Evolutionary conservation across 164 flowering plant species (phyloP).

Genomic region (Platanus orientalis): DNA sequence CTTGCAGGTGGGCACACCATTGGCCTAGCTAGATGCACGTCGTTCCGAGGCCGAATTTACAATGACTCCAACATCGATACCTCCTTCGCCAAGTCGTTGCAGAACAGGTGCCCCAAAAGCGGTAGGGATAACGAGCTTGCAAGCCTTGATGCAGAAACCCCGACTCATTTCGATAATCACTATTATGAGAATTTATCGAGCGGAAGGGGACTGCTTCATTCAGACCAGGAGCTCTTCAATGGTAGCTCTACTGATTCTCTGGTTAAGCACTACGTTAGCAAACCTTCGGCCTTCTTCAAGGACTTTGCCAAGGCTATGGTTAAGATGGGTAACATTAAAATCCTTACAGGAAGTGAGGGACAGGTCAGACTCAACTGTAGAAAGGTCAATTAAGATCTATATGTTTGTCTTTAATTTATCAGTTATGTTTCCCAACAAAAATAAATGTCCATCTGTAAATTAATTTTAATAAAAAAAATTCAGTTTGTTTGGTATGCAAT

Average conservation of each 20-base stretch:
- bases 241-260: slow-evolving; percentile 11
- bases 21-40: slow-evolving; percentile 31
- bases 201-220: too few species aligned
- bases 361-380: too few species aligned
- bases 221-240: slow-evolving; percentile 32
- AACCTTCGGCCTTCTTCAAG: too few species aligned
- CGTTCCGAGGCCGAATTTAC: slow-evolving; percentile 25
- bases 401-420: too few species aligned
- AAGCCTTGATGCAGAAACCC: slow-evolving; percentile 21
- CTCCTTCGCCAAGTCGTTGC: slow-evolving; percentile 18
- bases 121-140: slow-evolving; percentile 21
- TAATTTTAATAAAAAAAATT: too few species aligned
- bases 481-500: too few species aligned
- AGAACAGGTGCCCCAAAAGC: slow-evolving; percentile 18
- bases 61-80: slow-evolving; percentile 24
- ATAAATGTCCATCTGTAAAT: too few species aligned
- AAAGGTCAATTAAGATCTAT: too few species aligned
- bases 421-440: too few species aligned
- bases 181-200: slow-evolving; percentile 23
- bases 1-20: slow-evolving; percentile 36
- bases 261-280: slow-evolving; percentile 18
- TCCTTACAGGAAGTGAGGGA: too few species aligned
- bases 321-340: too few species aligned
- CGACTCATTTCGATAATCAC: slow-evolving; percentile 21
- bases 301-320: too few species aligned